Evolutionary conservation across 306 rosid species (phyloP), one percentile per base, ranked within the genome.

Genomic region (Prunus mongolica): DNA sequence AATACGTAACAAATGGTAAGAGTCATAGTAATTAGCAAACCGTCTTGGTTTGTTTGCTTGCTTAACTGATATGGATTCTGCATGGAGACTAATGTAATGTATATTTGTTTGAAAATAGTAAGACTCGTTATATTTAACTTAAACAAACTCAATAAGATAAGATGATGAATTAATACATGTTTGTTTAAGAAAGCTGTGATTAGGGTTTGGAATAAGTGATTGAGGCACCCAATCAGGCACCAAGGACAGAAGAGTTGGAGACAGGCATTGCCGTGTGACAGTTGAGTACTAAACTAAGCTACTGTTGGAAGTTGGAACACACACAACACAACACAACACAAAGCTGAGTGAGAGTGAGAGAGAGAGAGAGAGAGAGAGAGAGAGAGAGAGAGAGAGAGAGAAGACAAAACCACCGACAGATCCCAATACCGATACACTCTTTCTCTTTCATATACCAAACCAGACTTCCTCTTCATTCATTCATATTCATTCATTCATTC

Each of bases 341-440:
- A 77, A 80, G 74, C 82, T 52, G 83, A 76, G 85, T 5, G 41
- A 34, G 24, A 24, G 24, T 0, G 24, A 24, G 24, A 24, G 24
- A 0, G 22, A 22, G 38, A 5, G 34, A 0, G 34, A 32, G 44
- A 38, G 44, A 6, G 41, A 34, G 34, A 32, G 34, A 32, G 34
- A 30, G 34, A 30, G 38, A 34, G 41, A 34, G 41, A 34, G 41
- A 34, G 41, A 34, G 41, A 34, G 2, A 38, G 44, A 38, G 44
- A 38, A 38, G 9, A 86, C 94, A 84, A 74, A 79, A 77, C 38
- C 87, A 84, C 90, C 73, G 88, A 64, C 86, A 74, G 86, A 89
- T 87, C 91, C 90, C 86, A 83, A 78, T 65, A 85, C 82, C 89
- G 72, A 75, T 77, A 61, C 63, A 62, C 74, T 32, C 75, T 71